Evolutionary conservation across 1,139 yeast species (phyloP), one percentile per base, ranked within the genome.

Genomic region (Diutina neorugosa): DNA sequence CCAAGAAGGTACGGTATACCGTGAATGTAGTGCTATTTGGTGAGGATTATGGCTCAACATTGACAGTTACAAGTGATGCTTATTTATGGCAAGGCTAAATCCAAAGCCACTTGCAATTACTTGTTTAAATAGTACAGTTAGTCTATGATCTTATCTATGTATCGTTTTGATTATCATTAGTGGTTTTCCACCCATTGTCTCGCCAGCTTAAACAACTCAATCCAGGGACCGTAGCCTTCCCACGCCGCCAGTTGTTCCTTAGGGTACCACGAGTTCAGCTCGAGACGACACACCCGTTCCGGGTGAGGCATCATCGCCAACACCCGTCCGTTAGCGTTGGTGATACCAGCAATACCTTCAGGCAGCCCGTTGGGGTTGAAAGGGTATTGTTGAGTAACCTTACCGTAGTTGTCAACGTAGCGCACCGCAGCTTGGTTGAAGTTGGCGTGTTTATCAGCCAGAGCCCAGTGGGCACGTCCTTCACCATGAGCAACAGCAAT

Each of bases 291-390:
- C 52, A 89, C 94, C 73, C 99, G 88, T 71, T 94, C 99, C 25
- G 99, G 98, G 67, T 94, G 99, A 51, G 99, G 99, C 99, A 94
- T 94, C 90, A 94, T 82, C 2, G 98, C 98, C 63, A 94, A 75
- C 4, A 94, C 97, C 68, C 98, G 83, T 60, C 98, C 98, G 64
- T 88, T 88, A 55, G 86, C 87, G 53, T 93, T 82, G 58, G 86
- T 77, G 57, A 94, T 81, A 76, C 97, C 99, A 48, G 97, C 87
- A 63, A 94, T 87, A 70, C 96, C 98, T 54, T 79, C 80, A 51
- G 94, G 89, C 20, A 97, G 88, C 46, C 99, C 99, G 69, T 94
- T 94, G 55, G 98, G 98, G 74, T 93, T 93, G 73, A 77, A 86
- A 59, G 99, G 99, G 66, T 86, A 93, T 62, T 74, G 77, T 65